Evolutionary conservation across 2,329 filamentous ascomycete genomes (phyloP).

Genomic region (Xenosphaeropsis pyriputrescens): DNA sequence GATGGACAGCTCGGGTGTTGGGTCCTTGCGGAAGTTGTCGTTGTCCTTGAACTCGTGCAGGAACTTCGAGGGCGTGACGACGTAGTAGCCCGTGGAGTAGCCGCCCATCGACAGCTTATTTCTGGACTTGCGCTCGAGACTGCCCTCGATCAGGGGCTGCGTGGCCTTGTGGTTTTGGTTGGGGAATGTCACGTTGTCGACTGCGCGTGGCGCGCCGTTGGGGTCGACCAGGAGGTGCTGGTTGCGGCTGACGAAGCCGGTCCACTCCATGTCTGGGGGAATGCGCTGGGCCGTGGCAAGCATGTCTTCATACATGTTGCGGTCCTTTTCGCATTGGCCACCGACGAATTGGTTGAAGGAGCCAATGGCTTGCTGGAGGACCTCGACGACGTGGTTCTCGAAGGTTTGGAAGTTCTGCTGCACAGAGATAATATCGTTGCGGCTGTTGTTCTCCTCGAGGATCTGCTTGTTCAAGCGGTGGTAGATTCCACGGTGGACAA

Average conservation of each 20-base stretch:
- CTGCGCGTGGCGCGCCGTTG: constrained; percentile 54
- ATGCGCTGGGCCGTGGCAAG: constrained; percentile 62
- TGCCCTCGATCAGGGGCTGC: constrained; percentile 73
- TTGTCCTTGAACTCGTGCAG: constrained; percentile 94
- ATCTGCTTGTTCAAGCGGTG: constrained; percentile 84
- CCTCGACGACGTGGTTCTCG: constrained; percentile 71
- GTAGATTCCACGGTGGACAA: constrained; percentile 66
- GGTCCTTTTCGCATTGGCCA: constrained; percentile 69
- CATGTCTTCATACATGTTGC: constrained; percentile 73
- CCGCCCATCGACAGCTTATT: constrained; percentile 64
- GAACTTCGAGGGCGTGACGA: constrained; percentile 75
- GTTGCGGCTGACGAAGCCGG: constrained; percentile 63
- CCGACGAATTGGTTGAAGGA: constrained; percentile 71
- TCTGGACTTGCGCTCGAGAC: constrained; percentile 78
- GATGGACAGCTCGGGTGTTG: constrained; percentile 72
- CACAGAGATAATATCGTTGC: constrained; percentile 80
- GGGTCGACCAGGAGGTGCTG: constrained; percentile 64
- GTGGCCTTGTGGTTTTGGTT: constrained; percentile 78
- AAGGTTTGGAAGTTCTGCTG: constrained; percentile 83
- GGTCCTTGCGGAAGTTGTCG: constrained; percentile 57
- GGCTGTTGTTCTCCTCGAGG: constrained; percentile 89
- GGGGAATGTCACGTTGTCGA: constrained; percentile 66
- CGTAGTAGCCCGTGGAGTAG: constrained; percentile 75
- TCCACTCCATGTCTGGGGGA: constrained; percentile 82
- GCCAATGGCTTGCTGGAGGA: constrained; percentile 68